Base-by-base conservation (phyloP, 768 basidiomycete species). In the Boletales sp. region DNA sequence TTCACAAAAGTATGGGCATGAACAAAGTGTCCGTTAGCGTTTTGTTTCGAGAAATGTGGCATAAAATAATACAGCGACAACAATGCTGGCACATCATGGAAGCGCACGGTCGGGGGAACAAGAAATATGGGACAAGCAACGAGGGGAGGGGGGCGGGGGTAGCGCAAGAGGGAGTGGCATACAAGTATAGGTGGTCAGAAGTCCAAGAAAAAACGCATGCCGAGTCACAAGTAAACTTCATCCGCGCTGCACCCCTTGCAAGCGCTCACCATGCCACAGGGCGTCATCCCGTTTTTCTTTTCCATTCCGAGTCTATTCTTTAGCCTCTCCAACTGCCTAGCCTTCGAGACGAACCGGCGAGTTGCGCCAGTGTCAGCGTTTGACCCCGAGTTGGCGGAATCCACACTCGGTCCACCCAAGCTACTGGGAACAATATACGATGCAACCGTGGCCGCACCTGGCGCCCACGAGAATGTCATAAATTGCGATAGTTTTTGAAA, bases 291-390 rank as follows among this genome's bases (percentile, higher is more conserved):
- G 12, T 44, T 45, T 18, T 53, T 50, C 50, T 43, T 53, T 50
- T 75, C 72, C 32, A 68, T 61, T 57, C 77, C 72, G 62, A 90
- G 68, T 55, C 83, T 79, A 31, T 65, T 59, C 63, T 73, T 75
- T 58, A 90, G 68, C 67, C 78, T 82, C 62, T 79, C 78, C 57
- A 90, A 65, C 65, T 91, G 89, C 55, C 72, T 77, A 58, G 83
- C 77, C 62, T 78, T 84, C 25, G 82, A 75, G 41, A 87, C 82
- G 61, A 74, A 87, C 50, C 49, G 41, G 56, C 37, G 37, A 42
- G 39, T 57, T 37, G 53, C 41, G 51, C 33, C 36, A 40, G 41
- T 40, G 19, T 51, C 47, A 43, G 46, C 52, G 48, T 44, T 28
- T 32, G 54, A 44, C 31, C 44, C 46, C 35, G 57, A 48, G 10